phyloP scores from a whole-genome alignment of 2,329 filamentous ascomycete genomes.

The Cercospora janseana region DNA sequence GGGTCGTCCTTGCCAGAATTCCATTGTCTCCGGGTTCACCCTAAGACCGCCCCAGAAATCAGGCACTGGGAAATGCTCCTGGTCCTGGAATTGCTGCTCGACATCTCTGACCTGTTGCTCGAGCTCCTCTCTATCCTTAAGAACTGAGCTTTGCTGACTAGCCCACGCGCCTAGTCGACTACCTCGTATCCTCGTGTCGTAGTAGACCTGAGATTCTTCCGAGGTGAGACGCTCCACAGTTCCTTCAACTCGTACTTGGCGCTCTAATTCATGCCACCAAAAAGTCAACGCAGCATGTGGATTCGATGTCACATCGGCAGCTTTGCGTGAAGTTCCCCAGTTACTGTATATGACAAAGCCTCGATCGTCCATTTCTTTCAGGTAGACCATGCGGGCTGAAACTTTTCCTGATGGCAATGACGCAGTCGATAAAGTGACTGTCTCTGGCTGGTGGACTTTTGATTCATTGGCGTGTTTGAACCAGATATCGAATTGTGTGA shows the following conservation, averaged over 20 bases:
- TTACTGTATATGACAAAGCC: slow-evolving; percentile 95
- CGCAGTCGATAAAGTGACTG: slow-evolving; percentile 83
- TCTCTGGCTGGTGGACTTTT: slow-evolving; percentile 74
- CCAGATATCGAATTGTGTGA: slow-evolving; percentile 86
- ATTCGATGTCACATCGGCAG: slow-evolving; percentile 68
- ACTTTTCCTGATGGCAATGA: slow-evolving; percentile 79
- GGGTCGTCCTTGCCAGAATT: slow-evolving; percentile 94
- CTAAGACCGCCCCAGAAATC: slow-evolving; percentile 93
- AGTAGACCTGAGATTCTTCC: slow-evolving; percentile 70
- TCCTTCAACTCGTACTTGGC: slow-evolving; percentile 90
- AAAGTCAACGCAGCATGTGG: slow-evolving; percentile 80
- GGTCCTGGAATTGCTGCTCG: slow-evolving; percentile 70
- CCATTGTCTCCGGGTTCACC: slow-evolving; percentile 78
- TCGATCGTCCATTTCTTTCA: slow-evolving; percentile 82
- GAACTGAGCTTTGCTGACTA: slow-evolving; percentile 77
- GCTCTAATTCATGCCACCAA: slow-evolving; percentile 81
- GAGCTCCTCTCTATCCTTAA: slow-evolving; percentile 68
- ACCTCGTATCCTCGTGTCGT: slow-evolving; percentile 68
- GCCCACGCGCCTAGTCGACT: slow-evolving; percentile 91
- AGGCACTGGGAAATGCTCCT: slow-evolving; percentile 81
- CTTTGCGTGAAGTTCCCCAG: slow-evolving; percentile 73
- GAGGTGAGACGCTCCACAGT: slow-evolving; percentile 61
- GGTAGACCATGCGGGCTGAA: slow-evolving; percentile 81
- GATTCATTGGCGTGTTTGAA: slow-evolving; percentile 68
- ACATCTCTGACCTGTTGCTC: slow-evolving; percentile 75